phyloP scores from a whole-genome alignment of 495 filamentous ascomycete genomes.

The Podospora bellae-mahoneyi region DNA sequence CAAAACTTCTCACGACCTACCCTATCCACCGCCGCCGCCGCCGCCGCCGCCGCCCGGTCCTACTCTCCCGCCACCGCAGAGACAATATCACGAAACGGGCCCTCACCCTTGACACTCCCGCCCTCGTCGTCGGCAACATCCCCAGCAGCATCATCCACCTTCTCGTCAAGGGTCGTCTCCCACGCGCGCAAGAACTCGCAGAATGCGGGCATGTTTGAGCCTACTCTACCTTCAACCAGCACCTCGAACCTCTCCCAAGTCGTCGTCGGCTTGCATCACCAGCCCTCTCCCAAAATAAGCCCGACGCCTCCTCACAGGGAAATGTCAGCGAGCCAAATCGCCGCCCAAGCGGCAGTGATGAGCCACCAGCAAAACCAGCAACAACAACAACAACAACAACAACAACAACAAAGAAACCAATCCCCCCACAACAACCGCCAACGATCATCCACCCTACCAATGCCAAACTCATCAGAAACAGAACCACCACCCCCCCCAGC shows the following conservation, averaged over 20 bases:
- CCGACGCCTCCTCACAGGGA: constrained; percentile 51
- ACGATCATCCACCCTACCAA: constrained; percentile 66
- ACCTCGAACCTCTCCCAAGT: constrained; percentile 52
- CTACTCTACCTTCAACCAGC: constrained; percentile 69
- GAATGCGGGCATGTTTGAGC: constrained; percentile 87
- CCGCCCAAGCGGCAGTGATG: constrained; percentile 81
- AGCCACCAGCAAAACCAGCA: constrained; percentile 35
- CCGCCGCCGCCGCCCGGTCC: constrained; percentile 34
- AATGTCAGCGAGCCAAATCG: constrained; percentile 74
- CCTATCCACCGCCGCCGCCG: constrained; percentile 37
- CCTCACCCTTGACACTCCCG: constrained; percentile 43
- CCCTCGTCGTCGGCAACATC: constrained; percentile 31
- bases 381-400: constrained; percentile 27
- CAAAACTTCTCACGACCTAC: constrained; percentile 57
- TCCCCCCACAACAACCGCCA: constrained; percentile 53
- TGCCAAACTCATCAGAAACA: constrained; percentile 36
- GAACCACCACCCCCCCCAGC: constrained; percentile 30
- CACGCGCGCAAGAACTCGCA: constrained; percentile 58
- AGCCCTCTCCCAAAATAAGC: constrained; percentile 25
- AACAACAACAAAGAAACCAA: constrained; percentile 37
- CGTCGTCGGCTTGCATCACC: constrained; percentile 33
- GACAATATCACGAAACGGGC: constrained; percentile 32
- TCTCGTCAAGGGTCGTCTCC: constrained; percentile 25
- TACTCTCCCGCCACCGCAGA: constrained; percentile 28
- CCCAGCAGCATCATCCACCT: constrained; percentile 31